phyloP scores from a whole-genome alignment of 2,329 filamentous ascomycete genomes.

The Talaromyces verruculosus region DNA sequence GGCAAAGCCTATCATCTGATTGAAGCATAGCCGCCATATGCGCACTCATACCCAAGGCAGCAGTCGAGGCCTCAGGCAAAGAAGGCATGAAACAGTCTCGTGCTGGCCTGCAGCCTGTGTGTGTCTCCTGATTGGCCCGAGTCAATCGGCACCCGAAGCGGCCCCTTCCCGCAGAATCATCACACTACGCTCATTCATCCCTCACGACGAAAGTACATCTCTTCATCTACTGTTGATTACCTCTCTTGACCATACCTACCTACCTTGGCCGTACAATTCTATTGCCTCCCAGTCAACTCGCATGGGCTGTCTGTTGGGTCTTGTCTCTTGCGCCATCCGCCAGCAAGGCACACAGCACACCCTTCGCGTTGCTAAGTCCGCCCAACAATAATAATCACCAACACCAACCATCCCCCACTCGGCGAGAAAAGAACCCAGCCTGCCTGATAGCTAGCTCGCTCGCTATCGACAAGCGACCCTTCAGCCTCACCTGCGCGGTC shows the following conservation, averaged over 20 bases:
- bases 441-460: background rate
- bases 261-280: background rate
- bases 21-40: slow-evolving; percentile 6
- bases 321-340: slow-evolving; percentile 20
- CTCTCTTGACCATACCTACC: background rate
- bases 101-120: background rate
- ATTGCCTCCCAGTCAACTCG: background rate
- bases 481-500: background rate
- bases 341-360: slow-evolving; percentile 21
- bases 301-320: slow-evolving; percentile 13
- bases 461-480: background rate
- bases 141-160: background rate
- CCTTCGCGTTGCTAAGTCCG: background rate
- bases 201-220: background rate
- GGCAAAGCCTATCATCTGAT: background rate
- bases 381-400: slow-evolving; percentile 7
- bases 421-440: background rate
- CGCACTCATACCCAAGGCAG: background rate
- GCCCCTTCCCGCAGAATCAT: slow-evolving; percentile 10
- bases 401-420: slow-evolving; percentile 13
- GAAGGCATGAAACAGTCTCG: slow-evolving; percentile 4
- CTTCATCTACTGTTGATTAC: background rate
- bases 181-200: slow-evolving; percentile 1
- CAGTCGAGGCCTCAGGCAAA: background rate
- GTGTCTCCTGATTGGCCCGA: background rate